Base-by-base conservation (phyloP, 331 rosid species). In the Phaseolus coccineus region DNA sequence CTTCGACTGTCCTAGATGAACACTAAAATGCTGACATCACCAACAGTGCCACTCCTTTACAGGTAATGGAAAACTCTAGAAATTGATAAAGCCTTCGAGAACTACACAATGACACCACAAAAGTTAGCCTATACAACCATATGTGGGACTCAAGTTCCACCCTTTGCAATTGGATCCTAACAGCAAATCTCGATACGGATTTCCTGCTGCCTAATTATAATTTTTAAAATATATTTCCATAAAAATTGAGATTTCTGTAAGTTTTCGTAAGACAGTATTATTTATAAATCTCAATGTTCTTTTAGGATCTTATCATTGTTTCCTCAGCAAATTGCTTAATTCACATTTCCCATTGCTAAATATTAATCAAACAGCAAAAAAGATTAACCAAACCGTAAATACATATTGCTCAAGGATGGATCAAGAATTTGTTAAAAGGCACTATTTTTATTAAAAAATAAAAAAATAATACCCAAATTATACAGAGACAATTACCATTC, bases 311-410 rank as follows among this genome's bases (percentile, higher is more conserved):
- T 31, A 39, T 51, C 30, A 15, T 8, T 35, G 42, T 13, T 31
- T 33, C 53, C 64, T 15, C 24, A 44, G 50, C 40, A 42, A 64
- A 73, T 80, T 73, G 22, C 30, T 73, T 47, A 64, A 73, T 53
- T 80, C 59, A 59, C 19, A 59, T 28, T 27, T 28, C 39, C 50
- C 11, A 35, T 15, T 73, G 19, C 68, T 28, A 14, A 25, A 61
- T 48, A 35, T 15, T n/a, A 56, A 22, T 14, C 12, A 33, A 33
- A 33, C 64, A 44, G 58, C 9, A 71, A 40, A 31, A 40, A 6
- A 19, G 22, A 19, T 64, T 57, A 33, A 48, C 16, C 55, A 81
- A 33, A 73, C 7, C 24, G n/a, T 13, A 51, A 68, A 15, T 33
- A 42, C 52, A n/a, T n/a, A 31, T 24, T 6, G 2, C 57, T 62